Evolutionary conservation across 1,284 basidiomycete species (phyloP).

Genomic region (Cutaneotrichosporon cavernicola): DNA sequence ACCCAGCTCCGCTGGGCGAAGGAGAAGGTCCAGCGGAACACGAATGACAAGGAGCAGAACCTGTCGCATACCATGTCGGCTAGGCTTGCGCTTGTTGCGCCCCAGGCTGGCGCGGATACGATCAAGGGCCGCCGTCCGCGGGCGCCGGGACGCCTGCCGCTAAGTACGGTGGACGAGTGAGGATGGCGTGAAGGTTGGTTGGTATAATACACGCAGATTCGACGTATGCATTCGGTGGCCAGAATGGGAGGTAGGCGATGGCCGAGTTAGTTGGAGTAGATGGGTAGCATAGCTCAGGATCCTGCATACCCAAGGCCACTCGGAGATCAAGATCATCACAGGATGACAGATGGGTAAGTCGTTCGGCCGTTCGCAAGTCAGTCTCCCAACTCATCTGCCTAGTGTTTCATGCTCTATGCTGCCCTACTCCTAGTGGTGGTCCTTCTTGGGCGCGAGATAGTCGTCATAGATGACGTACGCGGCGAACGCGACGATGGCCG

Average conservation of each 20-base stretch:
- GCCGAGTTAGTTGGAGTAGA: too few species aligned
- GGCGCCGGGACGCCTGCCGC: neutral
- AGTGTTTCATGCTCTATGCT: neutral
- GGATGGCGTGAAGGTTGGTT: too few species aligned
- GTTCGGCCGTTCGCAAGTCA: neutral
- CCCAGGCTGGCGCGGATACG: neutral
- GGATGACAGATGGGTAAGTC: too few species aligned
- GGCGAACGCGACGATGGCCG: slow-evolving; percentile 83
- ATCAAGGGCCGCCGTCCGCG: neutral
- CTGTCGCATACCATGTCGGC: neutral
- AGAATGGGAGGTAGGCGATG: too few species aligned
- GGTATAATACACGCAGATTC: too few species aligned
- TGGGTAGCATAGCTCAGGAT: too few species aligned
- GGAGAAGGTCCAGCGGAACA: neutral
- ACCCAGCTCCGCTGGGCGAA: neutral
- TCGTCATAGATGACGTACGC: slow-evolving; percentile 83
- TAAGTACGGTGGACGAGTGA: neutral
- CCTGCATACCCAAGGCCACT: too few species aligned
- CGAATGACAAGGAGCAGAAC: neutral
- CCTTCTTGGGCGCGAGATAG: slow-evolving; percentile 43
- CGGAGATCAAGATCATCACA: too few species aligned
- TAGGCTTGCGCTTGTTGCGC: neutral
- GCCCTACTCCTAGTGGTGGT: slow-evolving; percentile 21
- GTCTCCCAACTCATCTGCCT: neutral
- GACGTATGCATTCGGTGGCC: too few species aligned